Conservation (phyloP, 768 basidiomycete genomes). For the Vararia minispora region DNA sequence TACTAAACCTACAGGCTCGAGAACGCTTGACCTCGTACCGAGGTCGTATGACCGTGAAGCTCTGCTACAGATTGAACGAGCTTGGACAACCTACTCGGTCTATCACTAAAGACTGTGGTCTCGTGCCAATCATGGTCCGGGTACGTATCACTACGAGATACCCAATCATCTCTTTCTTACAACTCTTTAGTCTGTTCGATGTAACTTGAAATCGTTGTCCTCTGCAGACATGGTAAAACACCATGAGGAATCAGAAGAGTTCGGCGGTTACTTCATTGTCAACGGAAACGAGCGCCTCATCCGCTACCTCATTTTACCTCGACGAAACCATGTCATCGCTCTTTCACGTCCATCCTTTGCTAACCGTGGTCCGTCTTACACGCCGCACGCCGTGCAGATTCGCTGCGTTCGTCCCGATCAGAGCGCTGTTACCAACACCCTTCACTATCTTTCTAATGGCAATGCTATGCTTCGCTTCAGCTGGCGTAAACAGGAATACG, state of each 20-base stretch:
- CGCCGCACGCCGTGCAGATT: slow-evolving; percentile 88
- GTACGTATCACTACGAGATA: slow-evolving; percentile 36
- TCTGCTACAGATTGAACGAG: slow-evolving; percentile 70
- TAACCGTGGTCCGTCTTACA: slow-evolving; percentile 92
- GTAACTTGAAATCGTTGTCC: slow-evolving; percentile 79
- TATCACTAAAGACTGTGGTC: slow-evolving; percentile 75
- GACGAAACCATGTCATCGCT: slow-evolving; percentile 91
- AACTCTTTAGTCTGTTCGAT: slow-evolving; percentile 64
- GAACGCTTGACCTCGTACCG: slow-evolving; percentile 90
- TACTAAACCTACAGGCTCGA: slow-evolving; percentile 49
- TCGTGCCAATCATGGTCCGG: slow-evolving; percentile 94
- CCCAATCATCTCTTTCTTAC: background rate
- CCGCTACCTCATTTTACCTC: slow-evolving; percentile 92
- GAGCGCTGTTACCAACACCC: slow-evolving; percentile 84
- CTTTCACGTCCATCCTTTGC: slow-evolving; percentile 84
- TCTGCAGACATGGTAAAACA: slow-evolving; percentile 79
- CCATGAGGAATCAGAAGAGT: slow-evolving; percentile 97
- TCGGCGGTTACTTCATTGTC: slow-evolving; percentile 97
- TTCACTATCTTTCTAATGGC: slow-evolving; percentile 97
- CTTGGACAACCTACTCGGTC: slow-evolving; percentile 57
- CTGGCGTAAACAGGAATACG: slow-evolving; percentile 97
- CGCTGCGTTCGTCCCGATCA: slow-evolving; percentile 92
- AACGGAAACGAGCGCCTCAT: slow-evolving; percentile 99
- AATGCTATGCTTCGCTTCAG: slow-evolving; percentile 94
- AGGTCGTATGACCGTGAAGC: slow-evolving; percentile 76